Base-by-base conservation (phyloP, 2,329 filamentous ascomycete species). In the Colletotrichum lupini region DNA sequence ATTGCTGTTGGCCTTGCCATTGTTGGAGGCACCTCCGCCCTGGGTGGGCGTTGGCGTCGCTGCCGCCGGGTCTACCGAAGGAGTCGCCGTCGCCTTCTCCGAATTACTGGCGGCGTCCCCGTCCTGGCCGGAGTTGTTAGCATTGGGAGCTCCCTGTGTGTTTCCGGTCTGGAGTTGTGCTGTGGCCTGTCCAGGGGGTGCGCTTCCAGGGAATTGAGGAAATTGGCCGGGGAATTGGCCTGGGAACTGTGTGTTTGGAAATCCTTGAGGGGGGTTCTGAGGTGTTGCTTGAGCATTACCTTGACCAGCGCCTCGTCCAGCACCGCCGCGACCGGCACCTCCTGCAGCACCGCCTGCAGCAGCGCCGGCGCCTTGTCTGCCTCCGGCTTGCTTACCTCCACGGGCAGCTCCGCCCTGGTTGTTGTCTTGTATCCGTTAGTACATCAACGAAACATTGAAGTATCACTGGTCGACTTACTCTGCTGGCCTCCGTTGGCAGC, bases 91-190 rank as follows among this genome's bases (percentile, higher is more conserved):
- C 19, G 58, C 22, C 37, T 26, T 56, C 42, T 49, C 2, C 26
- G 66, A 26, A 14, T 73, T 73, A 73, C 70, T 73, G 70, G 67
- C 70, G 70, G 32, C 67, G 60, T 55, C 71, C 60, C 67, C 70
- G 55, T 37, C 71, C 71, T 73, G 71, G 42, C 46, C 66, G 59
- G 67, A 42, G 14, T 32, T 61, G 67, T 73, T 66, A 73, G 71
- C 60, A 61, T 73, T 63, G 7, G 56, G 30, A 16, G 68, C 28
- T 19, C 7, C 22, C 66, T 61, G 63, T 8, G 68, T 46, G 42
- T 52, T 61, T 58, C 53, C 70, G 56, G 67, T 49, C 67, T 70
- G 67, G 60, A 56, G 11, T 52, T 70, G 69, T 72, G 69, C 24
- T 57, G 58, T 68, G 64, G 58, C 67, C 56, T 67, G 57, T 70